Percentiles rank a stretch among this genome's conserved stretches.
Conservation (phyloP, 257 asterid genomes). For the Anisodus tanguticus region DNA sequence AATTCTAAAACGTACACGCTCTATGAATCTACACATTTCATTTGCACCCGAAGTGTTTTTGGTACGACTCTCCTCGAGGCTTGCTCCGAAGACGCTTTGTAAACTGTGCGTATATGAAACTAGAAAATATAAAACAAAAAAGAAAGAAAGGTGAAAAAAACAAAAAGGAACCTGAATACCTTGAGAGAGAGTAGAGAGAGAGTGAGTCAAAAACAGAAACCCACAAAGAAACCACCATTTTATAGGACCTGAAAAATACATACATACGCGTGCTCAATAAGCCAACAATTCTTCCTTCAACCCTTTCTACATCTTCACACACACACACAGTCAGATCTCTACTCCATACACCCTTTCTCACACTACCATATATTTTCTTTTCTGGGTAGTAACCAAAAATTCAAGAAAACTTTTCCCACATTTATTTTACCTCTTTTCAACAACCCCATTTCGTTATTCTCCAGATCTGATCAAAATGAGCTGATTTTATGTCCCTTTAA, state of each 20-base stretch:
- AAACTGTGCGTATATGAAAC: no score
- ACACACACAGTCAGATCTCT: slow-evolving; percentile 21
- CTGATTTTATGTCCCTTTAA: neutral
- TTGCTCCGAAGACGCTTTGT: no score
- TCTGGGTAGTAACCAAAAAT: neutral
- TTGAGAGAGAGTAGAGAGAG: neutral
- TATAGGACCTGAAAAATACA: neutral
- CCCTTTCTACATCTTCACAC: slow-evolving; percentile 28
- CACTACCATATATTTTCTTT: neutral
- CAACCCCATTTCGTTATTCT: neutral
- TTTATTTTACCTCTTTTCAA: neutral
- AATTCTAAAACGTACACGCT: no score
- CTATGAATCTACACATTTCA: no score
- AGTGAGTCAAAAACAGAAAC: slow-evolving; percentile 19
- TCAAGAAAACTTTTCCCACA: neutral
- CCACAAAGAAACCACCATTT: slow-evolving; percentile 25
- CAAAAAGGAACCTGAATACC: neutral
- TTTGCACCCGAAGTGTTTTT: no score
- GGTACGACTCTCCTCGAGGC: no score
- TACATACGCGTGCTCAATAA: slow-evolving; percentile 17
- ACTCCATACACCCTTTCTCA: neutral
- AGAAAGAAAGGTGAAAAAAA: neutral
- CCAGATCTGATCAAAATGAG: slow-evolving; percentile 9
- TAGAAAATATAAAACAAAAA: neutral
- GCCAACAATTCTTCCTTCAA: slow-evolving; percentile 18